Conservation (phyloP, 805 yeast species). For the Priceomyces haplophilus region DNA sequence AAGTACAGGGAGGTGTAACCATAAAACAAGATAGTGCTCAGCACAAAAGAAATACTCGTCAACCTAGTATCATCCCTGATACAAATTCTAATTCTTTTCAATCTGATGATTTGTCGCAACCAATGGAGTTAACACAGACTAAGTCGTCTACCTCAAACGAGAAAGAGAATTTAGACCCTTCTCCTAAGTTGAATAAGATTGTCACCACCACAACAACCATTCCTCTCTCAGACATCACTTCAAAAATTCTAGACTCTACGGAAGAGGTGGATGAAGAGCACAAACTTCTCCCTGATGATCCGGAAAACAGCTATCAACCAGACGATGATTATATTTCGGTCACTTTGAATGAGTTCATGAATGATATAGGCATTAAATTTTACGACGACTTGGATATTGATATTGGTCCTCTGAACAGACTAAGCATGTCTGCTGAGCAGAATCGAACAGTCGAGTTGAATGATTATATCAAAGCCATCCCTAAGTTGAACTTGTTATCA, state of each 20-base stretch:
- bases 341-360: slow-evolving; percentile 36
- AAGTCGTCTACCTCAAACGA: not conserved
- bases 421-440: slow-evolving; percentile 17
- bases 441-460: slow-evolving; percentile 13
- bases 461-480: slow-evolving; percentile 39
- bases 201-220: slow-evolving; percentile 19
- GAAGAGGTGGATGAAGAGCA: slow-evolving; percentile 9
- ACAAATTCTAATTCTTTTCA: not conserved
- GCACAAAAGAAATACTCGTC: not conserved
- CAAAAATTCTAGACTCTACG: not conserved
- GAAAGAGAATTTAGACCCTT: not conserved
- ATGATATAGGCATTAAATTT: slow-evolving; percentile 40
- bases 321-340: slow-evolving; percentile 30
- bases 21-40: not conserved
- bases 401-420: slow-evolving; percentile 20
- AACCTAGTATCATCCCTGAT: not conserved
- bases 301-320: not conserved
- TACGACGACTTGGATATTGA: slow-evolving; percentile 45
- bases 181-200: not conserved
- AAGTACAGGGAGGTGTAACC: not conserved
- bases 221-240: slow-evolving; percentile 24
- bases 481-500: slow-evolving; percentile 43
- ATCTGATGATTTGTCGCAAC: slow-evolving; percentile 11
- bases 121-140: slow-evolving; percentile 23
- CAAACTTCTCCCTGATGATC: slow-evolving; percentile 10